Base-by-base conservation (phyloP, 2,329 filamentous ascomycete species). In the Phyllosticta citrichinensis region DNA sequence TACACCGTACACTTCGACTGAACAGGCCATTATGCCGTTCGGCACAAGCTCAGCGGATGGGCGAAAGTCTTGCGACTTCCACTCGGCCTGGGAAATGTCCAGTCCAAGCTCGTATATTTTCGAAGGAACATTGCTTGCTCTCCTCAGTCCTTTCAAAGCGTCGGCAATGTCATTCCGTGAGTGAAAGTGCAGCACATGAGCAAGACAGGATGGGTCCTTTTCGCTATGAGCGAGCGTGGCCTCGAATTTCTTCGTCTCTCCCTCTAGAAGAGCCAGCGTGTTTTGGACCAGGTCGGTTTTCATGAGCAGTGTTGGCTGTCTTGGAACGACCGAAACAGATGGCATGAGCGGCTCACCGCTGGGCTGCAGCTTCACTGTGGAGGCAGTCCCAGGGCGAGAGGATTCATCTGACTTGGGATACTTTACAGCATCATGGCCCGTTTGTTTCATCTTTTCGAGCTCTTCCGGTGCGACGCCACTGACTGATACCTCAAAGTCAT, bases 211-310 rank as follows among this genome's bases (percentile, higher is more conserved):
- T 20, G 63, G 66, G 0, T 91, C 94, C 9, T 84, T 78, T 24
- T 55, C 56, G 11, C 53, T 56, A 65, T 99, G 99, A 65, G 88
- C 83, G 14, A 97, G 76, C 0, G 88, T 92, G 17, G 97, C 81
- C 0, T 83, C 87, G 69, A 97, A 95, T 0, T 79, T 78, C 66
- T 86, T 87, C 22, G 82, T 83, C 73, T 99, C 93, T 52, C 94
- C 94, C 75, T 97, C 93, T 5, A 99, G 79, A 11, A 99, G 82
- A 91, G 96, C 97, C 40, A 96, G 78, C 10, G 91, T 89, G 22
- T 88, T 89, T 68, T 97, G 92, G 0, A 88, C 84, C 1, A 97
- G 80, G 12, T 87, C 90, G 3, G 87, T 88, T 8, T 86, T 86
- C 20, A 97, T 81, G 2, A 86, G 77, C 3, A 97, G 77, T 3